Conservation (phyloP, 352 stramenopile species). For the Achlya hypogyna region DNA sequence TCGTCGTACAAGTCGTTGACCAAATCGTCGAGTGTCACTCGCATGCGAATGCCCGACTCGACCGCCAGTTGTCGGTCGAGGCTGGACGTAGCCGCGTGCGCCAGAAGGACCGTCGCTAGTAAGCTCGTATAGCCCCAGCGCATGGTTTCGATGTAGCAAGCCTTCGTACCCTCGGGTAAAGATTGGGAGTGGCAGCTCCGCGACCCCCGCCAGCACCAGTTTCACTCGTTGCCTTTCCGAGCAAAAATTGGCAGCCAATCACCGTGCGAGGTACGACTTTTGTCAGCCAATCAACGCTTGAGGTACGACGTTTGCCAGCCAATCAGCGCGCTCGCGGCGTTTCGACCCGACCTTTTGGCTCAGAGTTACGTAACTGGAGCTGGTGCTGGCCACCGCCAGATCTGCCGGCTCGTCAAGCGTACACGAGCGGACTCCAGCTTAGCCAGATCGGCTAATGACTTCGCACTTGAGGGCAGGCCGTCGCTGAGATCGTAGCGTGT, state of each 20-base stretch:
- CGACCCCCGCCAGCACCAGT: neutral
- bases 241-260: slow-evolving; percentile 7
- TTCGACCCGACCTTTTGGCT: no score
- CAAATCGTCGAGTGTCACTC: neutral
- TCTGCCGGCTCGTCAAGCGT: no score
- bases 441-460: no score
- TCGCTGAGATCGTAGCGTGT: no score
- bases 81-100: neutral
- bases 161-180: neutral
- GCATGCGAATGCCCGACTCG: neutral
- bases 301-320: no score
- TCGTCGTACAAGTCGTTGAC: neutral
- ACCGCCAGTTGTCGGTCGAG: neutral
- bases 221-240: neutral
- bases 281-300: neutral
- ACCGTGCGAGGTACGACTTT: neutral
- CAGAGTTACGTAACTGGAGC: neutral
- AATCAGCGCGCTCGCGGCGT: no score
- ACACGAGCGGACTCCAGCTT: no score
- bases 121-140: neutral
- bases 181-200: neutral
- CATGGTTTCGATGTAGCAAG: no score
- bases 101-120: neutral
- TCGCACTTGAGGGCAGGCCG: no score
- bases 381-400: no score